phyloP scores from a whole-genome alignment of 2,329 filamentous ascomycete genomes.

The Neocatenulostroma microsporum region DNA sequence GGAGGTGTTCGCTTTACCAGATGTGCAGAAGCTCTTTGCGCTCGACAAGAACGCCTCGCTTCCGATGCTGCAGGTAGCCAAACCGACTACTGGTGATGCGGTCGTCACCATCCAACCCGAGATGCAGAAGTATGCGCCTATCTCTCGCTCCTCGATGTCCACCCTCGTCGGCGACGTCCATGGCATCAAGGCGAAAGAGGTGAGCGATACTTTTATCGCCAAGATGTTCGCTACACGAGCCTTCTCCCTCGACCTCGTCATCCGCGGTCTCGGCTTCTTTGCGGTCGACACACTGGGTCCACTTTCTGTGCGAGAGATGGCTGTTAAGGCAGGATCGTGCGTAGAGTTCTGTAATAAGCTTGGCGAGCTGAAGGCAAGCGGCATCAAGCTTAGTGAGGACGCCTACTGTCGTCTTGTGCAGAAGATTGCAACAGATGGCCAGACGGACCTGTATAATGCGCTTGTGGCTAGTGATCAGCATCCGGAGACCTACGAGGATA shows the following conservation, averaged over 20 bases:
- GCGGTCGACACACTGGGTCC: constrained; percentile 67
- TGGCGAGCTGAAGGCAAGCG: constrained; percentile 51
- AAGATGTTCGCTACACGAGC: constrained; percentile 72
- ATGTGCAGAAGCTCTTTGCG: constrained; percentile 24
- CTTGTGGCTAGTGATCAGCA: constrained; percentile 56
- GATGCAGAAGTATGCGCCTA: neutral
- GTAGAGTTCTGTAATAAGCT: constrained; percentile 54
- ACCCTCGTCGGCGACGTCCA: constrained; percentile 33
- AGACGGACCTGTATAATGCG: constrained; percentile 46
- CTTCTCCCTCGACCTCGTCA: constrained; percentile 63
- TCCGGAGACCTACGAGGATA: constrained; percentile 55
- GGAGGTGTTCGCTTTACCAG: constrained; percentile 22
- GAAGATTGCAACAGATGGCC: constrained; percentile 52
- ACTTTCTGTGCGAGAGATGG: constrained; percentile 68
- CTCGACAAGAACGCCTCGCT: constrained; percentile 15
- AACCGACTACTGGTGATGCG: too few species aligned
- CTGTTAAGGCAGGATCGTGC: constrained; percentile 53
- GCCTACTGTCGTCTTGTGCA: constrained; percentile 59
- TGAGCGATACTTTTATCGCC: constrained; percentile 65
- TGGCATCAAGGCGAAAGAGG: constrained; percentile 37
- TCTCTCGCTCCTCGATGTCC: constrained; percentile 21
- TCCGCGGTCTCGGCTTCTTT: constrained; percentile 61
- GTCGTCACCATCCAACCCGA: constrained; percentile 6
- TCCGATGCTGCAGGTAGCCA: constrained; percentile 11
- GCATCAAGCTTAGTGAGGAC: constrained; percentile 54